Evolutionary conservation across 106 monocot species (phyloP).

Genomic region (Dendrobium chrysotoxum): DNA sequence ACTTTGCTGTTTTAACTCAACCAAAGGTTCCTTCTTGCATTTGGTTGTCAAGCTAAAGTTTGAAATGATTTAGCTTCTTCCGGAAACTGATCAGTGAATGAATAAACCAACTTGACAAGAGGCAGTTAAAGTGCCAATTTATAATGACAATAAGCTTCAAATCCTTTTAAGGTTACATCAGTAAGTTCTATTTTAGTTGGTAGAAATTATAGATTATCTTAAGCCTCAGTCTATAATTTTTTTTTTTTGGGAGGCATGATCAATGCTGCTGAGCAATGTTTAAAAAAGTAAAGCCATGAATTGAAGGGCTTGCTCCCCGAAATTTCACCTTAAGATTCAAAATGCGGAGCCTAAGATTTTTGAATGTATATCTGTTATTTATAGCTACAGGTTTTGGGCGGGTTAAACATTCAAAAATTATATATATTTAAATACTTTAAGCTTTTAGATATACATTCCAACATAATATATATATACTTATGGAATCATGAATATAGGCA

Average conservation of each 20-base stretch:
- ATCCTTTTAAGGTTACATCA: background rate
- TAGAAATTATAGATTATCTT: background rate
- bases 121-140: background rate
- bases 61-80: background rate
- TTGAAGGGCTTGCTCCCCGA: background rate
- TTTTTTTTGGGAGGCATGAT: background rate
- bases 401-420: too few relatives aligned
- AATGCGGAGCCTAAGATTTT: too few relatives aligned
- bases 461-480: too few relatives aligned
- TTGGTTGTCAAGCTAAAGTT: background rate
- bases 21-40: background rate
- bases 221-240: background rate
- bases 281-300: background rate
- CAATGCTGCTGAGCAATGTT: background rate
- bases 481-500: too few relatives aligned
- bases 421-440: too few relatives aligned
- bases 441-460: too few relatives aligned
- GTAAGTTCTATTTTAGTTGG: background rate
- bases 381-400: too few relatives aligned
- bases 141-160: background rate
- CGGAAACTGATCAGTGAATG: background rate
- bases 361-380: too few relatives aligned
- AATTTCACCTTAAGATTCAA: background rate
- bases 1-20: background rate
- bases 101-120: background rate